These are phyloP conservation scores for Aciculosporium take DNA, from an alignment of 2,329 filamentous ascomycete species.

Conservation along the genomic window DNA sequence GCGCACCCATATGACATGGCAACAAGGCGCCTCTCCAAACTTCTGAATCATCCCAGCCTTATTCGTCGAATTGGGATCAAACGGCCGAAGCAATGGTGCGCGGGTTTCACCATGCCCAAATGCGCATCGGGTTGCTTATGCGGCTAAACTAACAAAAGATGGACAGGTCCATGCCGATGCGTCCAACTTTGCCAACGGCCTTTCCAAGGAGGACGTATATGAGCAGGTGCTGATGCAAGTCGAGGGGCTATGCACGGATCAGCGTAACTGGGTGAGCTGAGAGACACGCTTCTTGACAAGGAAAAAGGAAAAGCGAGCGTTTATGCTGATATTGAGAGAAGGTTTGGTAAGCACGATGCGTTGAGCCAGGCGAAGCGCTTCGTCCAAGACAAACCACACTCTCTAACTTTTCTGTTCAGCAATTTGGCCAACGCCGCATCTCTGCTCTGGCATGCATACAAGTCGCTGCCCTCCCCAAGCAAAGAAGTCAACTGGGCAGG, in stretches of 20 bases:
- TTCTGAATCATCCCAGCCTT: neutral
- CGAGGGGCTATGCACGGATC: conserved; percentile 52
- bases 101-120: neutral
- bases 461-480: conserved; percentile 53
- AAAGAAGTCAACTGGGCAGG: conserved; percentile 64
- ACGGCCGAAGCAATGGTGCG: neutral
- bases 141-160: neutral
- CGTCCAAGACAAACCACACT: neutral
- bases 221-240: conserved; percentile 59
- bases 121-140: neutral
- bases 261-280: conserved; percentile 63
- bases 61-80: neutral
- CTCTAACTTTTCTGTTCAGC: conserved; percentile 24
- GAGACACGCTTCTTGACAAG: neutral
- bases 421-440: conserved; percentile 66
- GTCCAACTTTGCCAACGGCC: conserved; percentile 52
- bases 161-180: conserved; percentile 67
- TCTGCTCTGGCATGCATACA: conserved; percentile 66
- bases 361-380: neutral
- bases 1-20: neutral
- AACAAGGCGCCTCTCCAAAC: neutral
- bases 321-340: neutral
- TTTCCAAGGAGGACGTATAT: conserved; percentile 61
- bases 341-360: conserved; percentile 13
- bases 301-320: neutral